Base-by-base conservation (phyloP, 176 grass and related monocot species). In the Carex scoparia region DNA sequence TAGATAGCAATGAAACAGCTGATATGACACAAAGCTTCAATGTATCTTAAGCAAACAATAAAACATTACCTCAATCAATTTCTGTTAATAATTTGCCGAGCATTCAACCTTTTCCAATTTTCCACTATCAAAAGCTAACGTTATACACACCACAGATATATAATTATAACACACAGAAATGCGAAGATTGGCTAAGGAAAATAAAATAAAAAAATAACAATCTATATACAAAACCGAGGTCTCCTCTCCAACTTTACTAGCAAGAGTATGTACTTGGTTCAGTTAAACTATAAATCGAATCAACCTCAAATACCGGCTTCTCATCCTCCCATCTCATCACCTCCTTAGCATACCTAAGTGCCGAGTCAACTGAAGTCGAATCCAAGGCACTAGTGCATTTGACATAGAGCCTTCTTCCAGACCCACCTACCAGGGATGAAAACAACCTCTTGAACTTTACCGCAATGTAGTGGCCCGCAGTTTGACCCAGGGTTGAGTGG, bases 271-370 rank as follows among this genome's bases (percentile, higher is more conserved):
- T 87, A 84, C 89, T 95, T 0, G 91, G 93, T 77, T 96, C 97
- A 18, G 82, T 91, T 23, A 88, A 86, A 69, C 91, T 94, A 84
- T 94, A 88, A 5, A 88, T 65, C 0, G 97, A 87, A 71, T 99
- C 93, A 51, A 76, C 85, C n/a, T 71, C 84, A 11, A 91, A 94
- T 19, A 89, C 85, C 0, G 90, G 90, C 62, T 88, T 94, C 54
- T 99, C 93, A 4, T 99, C 93, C 10, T 94, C 97, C 97, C 97
- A 99, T 82, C 91, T 99, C 60, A 92, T 2, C 12, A 96, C 89
- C 81, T 95, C 97, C 81, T 92, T 79, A 3, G 88, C 66, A 5
- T 94, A 92, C 16, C 84, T 87, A 65, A 99, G 88, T 1, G 87
- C 91, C 0, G 79, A 87, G 10, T 87, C 81, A 8, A 96, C 91